Evolutionary conservation across 75 land plant genomes (phyloP), one percentile per base, ranked within the genome.

Genomic region (Selaginella moellendorffii): DNA sequence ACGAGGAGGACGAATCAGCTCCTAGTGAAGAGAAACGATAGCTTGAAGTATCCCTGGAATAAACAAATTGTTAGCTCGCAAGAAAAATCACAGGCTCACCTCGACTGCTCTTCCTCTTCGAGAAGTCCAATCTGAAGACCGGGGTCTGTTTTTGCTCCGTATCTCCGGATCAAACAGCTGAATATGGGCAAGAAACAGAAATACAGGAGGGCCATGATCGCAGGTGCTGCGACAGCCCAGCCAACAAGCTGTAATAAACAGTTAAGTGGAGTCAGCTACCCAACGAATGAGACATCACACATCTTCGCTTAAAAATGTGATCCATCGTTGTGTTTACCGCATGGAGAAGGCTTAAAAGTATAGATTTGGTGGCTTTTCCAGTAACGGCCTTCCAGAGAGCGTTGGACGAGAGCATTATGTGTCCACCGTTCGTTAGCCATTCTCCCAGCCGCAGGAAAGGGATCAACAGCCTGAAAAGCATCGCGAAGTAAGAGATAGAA

Each of bases 241-340:
- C 63, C 63, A 24, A 61, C 26, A 1, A 61, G 27, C 63, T 61
- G 63, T 2, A 24, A 61, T 14, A 61, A 61, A 27, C 23, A 25
- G n/a, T n/a, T n/a, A n/a, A n/a, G n/a, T n/a, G 26, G 26, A 24
- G 26, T 61, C 9, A 24, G 14, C 23, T 27, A n/a, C n/a, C n/a
- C n/a, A n/a, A n/a, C n/a, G n/a, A n/a, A n/a, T n/a, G n/a, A n/a
- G n/a, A n/a, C n/a, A n/a, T 27, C 2, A 61, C 28, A 61, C 24
- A 61, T 24, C 27, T 14, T 12, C 14, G 9, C 18, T 2, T 61
- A 2, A 2, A 2, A 1, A 27, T 26, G 26, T 61, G 23, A 1
- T 2, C 2, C 18, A 17, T 22, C 9, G 1, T 12, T n/a, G 22
- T n/a, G n/a, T n/a, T n/a, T 36, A 36, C 46, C 14, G 46, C 46